phyloP scores from a whole-genome alignment of 2,329 filamentous ascomycete species.

The Aspergillus ustus region DNA sequence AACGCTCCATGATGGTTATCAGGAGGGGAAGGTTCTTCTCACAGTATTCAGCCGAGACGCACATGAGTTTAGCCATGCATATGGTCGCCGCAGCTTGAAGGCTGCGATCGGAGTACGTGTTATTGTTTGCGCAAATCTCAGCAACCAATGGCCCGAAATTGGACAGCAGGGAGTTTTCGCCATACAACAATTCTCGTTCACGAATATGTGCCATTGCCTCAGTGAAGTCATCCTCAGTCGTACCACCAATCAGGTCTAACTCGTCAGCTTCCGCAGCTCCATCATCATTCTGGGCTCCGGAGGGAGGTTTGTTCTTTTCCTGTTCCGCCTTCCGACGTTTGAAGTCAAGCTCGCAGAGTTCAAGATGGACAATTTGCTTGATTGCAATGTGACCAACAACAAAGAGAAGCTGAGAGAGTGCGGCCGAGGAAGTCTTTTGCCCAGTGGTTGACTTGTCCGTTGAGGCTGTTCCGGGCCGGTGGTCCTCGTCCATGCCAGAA shows the following conservation, averaged over 20 bases:
- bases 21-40: constrained; percentile 89
- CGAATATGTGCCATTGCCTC: constrained; percentile 84
- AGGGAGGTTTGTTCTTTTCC: constrained; percentile 52
- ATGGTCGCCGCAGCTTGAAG: constrained; percentile 92
- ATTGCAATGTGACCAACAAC: constrained; percentile 96
- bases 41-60: constrained; percentile 94
- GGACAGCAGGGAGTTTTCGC: constrained; percentile 79
- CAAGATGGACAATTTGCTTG: constrained; percentile 97
- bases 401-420: constrained; percentile 88
- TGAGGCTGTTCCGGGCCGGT: constrained; percentile 40
- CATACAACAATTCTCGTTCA: constrained; percentile 82
- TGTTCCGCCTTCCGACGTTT: constrained; percentile 79
- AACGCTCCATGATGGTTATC: constrained; percentile 97
- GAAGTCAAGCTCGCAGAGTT: constrained; percentile 96
- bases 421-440: constrained; percentile 70
- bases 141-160: constrained; percentile 90
- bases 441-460: constrained; percentile 48
- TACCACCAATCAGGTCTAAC: constrained; percentile 93
- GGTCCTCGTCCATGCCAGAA: constrained; percentile 37
- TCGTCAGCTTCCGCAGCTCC: constrained; percentile 77
- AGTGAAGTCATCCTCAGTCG: constrained; percentile 91
- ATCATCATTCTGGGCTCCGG: constrained; percentile 54
- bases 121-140: constrained; percentile 95
- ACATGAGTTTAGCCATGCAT: constrained; percentile 98
- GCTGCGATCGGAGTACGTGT: constrained; percentile 83